Conservation (phyloP, 2,329 filamentous ascomycete genomes). For the Alternaria consortialis region DNA sequence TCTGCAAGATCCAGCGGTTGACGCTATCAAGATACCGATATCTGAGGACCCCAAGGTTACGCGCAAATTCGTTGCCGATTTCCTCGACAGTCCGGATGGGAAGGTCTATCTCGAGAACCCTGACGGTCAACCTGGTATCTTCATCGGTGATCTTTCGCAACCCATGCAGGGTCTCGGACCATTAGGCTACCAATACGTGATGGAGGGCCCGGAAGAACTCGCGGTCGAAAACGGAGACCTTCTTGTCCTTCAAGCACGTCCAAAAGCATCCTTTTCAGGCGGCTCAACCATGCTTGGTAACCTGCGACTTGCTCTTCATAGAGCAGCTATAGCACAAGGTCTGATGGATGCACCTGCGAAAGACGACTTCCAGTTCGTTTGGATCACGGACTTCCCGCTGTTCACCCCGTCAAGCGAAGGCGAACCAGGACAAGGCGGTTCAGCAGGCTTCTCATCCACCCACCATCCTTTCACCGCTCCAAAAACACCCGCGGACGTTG, state of each 20-base stretch:
- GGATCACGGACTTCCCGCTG: conserved; percentile 91
- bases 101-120: conserved; percentile 71
- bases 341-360: conserved; percentile 62
- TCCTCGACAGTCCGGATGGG: conserved; percentile 73
- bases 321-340: conserved; percentile 70
- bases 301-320: conserved; percentile 74
- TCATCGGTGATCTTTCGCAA: conserved; percentile 76
- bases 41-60: conserved; percentile 63
- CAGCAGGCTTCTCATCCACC: conserved; percentile 81
- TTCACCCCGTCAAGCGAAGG: conserved; percentile 76
- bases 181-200: conserved; percentile 76
- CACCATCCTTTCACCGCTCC: conserved; percentile 98
- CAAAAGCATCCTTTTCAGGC: conserved; percentile 70
- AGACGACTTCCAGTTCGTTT: conserved; percentile 73
- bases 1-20: conserved; percentile 73
- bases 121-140: conserved; percentile 80
- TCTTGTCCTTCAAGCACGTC: conserved; percentile 81
- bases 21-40: conserved; percentile 75
- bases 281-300: conserved; percentile 78
- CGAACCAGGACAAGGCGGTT: conserved; percentile 81
- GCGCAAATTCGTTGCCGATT: conserved; percentile 69
- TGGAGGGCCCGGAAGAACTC: conserved; percentile 63
- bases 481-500: conserved; percentile 73
- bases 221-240: conserved; percentile 73
- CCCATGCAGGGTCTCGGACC: conserved; percentile 80